Base-by-base conservation (phyloP, 1,284 basidiomycete genomes). In the Pseudozyma pruni region DNA sequence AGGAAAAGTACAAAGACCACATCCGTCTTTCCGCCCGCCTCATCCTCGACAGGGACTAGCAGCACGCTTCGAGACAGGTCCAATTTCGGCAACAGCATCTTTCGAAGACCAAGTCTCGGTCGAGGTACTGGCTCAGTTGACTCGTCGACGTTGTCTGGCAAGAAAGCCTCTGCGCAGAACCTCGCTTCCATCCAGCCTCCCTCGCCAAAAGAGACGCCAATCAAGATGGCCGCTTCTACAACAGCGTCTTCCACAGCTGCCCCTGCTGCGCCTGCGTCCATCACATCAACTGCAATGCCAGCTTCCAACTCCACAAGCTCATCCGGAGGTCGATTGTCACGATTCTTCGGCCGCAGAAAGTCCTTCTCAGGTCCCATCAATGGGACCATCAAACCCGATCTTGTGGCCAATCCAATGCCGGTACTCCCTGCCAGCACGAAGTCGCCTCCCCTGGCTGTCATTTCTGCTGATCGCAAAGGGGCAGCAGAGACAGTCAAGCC, bases 31-130 rank as follows among this genome's bases (percentile, higher is more conserved):
- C 67, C 67, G 10, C 67, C 67, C 5, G 60, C 67, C 13, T 43
- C 67, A 11, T n/a, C 61, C 2, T 70, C 67, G 4, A 70, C 67
- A 11, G 61, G 67, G 8, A 53, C 61, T 5, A 70, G 61, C 53
- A 59, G 47, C 44, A 35, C 41, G 0, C 52, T 46, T 16, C 44
- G 62, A 17, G 62, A 61, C 46, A 52, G 23, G 25, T 48, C 64
- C 45, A 57, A 25, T 27, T 49, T 57, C 44, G 58, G 53, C 38
- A 68, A 19, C 45, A 23, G 53, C 25, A 40, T 60, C 40, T 57
- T 64, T n/a, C 55, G 56, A 23, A 35, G 57, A 23, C 41, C 60
- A n/a, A 70, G 67, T 29, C 16, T 70, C n/a, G 37, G 56, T 44
- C 66, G 66, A 23, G 47, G 66, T 31, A 64, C 20, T n/a, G 48